Evolutionary conservation across 352 stramenopile species (phyloP).

Genomic region (Phytophthora tubulina): DNA sequence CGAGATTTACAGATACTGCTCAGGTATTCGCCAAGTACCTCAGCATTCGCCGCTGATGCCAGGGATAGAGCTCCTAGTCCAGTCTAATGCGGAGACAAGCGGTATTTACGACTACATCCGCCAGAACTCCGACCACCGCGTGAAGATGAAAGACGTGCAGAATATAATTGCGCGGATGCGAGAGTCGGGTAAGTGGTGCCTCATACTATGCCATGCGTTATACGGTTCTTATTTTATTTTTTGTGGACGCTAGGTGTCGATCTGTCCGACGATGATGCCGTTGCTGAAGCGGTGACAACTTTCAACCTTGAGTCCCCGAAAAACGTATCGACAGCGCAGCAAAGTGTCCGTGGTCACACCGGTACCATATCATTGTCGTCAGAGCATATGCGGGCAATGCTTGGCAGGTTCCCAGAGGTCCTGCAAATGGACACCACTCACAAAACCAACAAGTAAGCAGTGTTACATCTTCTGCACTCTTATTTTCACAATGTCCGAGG

Average conservation of each 20-base stretch:
- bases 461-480: too few relatives aligned
- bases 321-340: slow-evolving; percentile 4
- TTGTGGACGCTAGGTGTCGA: background rate
- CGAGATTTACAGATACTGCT: slow-evolving; percentile 6
- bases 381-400: slow-evolving; percentile 15
- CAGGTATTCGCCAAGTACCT: slow-evolving; percentile 28
- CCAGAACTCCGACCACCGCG: slow-evolving; percentile 2
- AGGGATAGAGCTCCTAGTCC: slow-evolving; percentile 2
- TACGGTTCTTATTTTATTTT: background rate
- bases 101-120: slow-evolving; percentile 11
- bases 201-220: too few relatives aligned
- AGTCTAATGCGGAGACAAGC: background rate
- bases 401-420: slow-evolving; percentile 2
- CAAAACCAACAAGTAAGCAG: slow-evolving; percentile 13
- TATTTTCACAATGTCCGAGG: background rate
- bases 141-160: slow-evolving; percentile 9
- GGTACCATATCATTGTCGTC: slow-evolving; percentile 2
- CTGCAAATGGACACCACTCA: slow-evolving; percentile 13
- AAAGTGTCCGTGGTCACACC: slow-evolving; percentile 16
- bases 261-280: slow-evolving; percentile 8
- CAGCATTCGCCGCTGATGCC: slow-evolving; percentile 1
- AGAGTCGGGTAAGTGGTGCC: background rate
- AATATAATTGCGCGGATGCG: slow-evolving; percentile 2
- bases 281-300: slow-evolving; percentile 5
- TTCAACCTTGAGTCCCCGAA: slow-evolving; percentile 1